Evolutionary conservation across 768 basidiomycete genomes (phyloP).

Genomic region (Pleurotus giganteus): DNA sequence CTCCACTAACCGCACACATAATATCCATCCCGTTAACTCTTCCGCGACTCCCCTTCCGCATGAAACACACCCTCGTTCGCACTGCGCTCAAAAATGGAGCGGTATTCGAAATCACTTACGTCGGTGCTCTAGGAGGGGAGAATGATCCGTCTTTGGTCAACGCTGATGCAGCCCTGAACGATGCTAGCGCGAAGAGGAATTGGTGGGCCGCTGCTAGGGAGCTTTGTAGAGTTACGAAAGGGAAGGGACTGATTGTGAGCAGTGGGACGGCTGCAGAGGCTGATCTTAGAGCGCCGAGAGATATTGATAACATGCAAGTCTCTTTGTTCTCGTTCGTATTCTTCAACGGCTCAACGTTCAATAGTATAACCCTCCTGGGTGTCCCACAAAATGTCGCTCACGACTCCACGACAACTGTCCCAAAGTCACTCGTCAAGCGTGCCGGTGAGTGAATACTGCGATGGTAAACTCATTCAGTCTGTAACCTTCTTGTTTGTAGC

Average conservation of each 20-base stretch:
- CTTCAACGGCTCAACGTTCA: neutral
- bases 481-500: slow-evolving; percentile 54
- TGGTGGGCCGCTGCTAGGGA: slow-evolving; percentile 85
- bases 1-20: slow-evolving; percentile 75
- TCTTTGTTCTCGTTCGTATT: neutral
- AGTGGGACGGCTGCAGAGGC: slow-evolving; percentile 60
- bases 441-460: slow-evolving; percentile 65
- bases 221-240: slow-evolving; percentile 76
- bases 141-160: slow-evolving; percentile 42
- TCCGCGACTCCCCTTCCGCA: slow-evolving; percentile 74
- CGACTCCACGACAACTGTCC: slow-evolving; percentile 53
- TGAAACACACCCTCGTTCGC: slow-evolving; percentile 82
- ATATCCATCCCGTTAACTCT: slow-evolving; percentile 77
- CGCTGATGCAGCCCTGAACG: slow-evolving; percentile 51
- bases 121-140: slow-evolving; percentile 68
- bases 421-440: slow-evolving; percentile 68
- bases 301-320: slow-evolving; percentile 74
- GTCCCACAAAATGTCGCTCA: slow-evolving; percentile 69
- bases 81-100: slow-evolving; percentile 81
- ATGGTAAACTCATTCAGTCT: too few species aligned
- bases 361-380: slow-evolving; percentile 65
- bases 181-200: slow-evolving; percentile 61
- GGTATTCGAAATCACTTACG: slow-evolving; percentile 80
- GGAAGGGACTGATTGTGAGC: slow-evolving; percentile 71
- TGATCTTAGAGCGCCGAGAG: slow-evolving; percentile 69